Evolutionary conservation across 2,329 filamentous ascomycete genomes (phyloP).

Genomic region (Diplodia intermedia): DNA sequence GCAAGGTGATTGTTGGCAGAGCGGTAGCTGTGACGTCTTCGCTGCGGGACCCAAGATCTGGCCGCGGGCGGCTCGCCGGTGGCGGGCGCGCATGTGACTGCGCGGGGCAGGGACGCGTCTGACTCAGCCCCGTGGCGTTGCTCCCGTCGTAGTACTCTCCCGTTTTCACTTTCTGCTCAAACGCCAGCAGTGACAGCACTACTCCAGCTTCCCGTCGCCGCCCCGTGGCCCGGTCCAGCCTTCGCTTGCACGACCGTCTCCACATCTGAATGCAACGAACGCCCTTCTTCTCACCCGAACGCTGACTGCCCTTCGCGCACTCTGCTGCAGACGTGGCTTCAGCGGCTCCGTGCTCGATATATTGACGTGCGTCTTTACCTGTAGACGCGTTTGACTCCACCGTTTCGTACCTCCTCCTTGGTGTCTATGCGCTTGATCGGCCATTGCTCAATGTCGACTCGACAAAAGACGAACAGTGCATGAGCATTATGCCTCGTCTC

Average conservation of each 20-base stretch:
- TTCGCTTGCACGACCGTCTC: background rate
- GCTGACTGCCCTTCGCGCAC: background rate
- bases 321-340: background rate
- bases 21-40: slow-evolving; percentile 21
- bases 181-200: background rate
- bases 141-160: no score
- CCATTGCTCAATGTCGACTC: background rate
- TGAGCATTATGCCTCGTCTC: background rate
- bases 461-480: background rate
- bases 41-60: background rate
- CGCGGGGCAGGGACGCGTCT: slow-evolving; percentile 16
- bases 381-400: background rate
- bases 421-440: background rate
- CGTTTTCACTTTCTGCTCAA: background rate
- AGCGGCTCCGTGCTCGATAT: slow-evolving; percentile 2
- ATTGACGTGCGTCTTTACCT: background rate
- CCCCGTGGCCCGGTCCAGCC: background rate
- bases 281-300: background rate
- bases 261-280: background rate
- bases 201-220: background rate
- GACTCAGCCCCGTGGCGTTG: no score
- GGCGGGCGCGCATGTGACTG: background rate
- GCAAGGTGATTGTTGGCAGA: slow-evolving; percentile 19
- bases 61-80: background rate
- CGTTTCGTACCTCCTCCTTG: background rate